Evolutionary conservation across 768 basidiomycete genomes (phyloP), one percentile per base, ranked within the genome.

Genomic region (Porpolomopsis calyptriformis): DNA sequence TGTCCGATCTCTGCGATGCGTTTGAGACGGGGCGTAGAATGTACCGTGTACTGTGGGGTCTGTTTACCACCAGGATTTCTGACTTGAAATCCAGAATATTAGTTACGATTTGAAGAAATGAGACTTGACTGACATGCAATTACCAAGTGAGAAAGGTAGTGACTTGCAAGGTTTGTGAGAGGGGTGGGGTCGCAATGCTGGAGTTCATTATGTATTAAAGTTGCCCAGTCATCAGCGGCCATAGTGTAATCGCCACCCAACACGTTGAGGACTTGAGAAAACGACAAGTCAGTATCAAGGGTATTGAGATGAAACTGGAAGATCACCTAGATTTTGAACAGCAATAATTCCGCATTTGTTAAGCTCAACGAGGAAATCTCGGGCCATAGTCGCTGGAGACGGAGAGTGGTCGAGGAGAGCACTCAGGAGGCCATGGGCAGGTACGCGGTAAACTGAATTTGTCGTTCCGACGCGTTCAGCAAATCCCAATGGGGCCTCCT

Each of bases 1-100:
- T 27, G 24, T 19, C 7, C 20, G n/a, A 45, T 45, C 35, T 45
- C 37, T 5, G 10, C 23, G 9, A 46, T 46, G 24, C 35, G 45
- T 6, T 27, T 26, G 36, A 37, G 14, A 27, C 39, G 4, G 4
- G 42, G 42, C 4, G 43, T 34, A 4, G 43, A 16, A 34, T 40
- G 45, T 3, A 46, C 36, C n/a, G 45, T 23, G 23, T 37, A 23
- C 35, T 45, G 43, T 4, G 43, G 43, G 19, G 41, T 43, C 41
- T 43, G 25, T 31, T 43, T 43, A 4, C 41, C 41, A n/a, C 41
- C 41, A 19, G 26, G 41, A 16, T 40, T 40, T 40, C 40, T 19
- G n/a, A 40, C 40, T 40, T 24, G 40, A 23, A 24, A 40, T 7
- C 8, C 6, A 6, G n/a, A 24, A 10, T 7, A 6, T 16, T n/a